phyloP scores from a whole-genome alignment of 1,284 basidiomycete genomes.

The Kwoniella shivajii region DNA sequence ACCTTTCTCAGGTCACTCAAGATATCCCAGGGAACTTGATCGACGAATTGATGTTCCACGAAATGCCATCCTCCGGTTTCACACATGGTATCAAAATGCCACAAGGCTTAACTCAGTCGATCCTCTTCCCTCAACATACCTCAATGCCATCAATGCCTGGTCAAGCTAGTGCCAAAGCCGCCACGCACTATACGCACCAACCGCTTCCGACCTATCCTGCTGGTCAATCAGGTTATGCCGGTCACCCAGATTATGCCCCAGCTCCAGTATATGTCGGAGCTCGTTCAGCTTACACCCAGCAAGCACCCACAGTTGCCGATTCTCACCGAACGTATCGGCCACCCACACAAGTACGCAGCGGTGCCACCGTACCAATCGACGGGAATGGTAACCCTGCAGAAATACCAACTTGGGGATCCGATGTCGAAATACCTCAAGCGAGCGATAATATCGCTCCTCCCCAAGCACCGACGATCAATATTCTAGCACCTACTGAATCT shows the following conservation, averaged over 20 bases:
- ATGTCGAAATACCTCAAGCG: conserved; percentile 41
- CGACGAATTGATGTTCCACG: conserved; percentile 36
- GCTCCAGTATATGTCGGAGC: background rate
- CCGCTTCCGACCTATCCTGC: conserved; percentile 1
- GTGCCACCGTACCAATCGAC: too few relatives aligned
- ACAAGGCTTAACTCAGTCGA: conserved; percentile 7
- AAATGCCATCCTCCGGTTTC: conserved; percentile 21
- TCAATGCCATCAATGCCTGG: conserved; percentile 2
- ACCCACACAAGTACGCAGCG: conserved; percentile 4
- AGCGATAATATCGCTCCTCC: conserved; percentile 26
- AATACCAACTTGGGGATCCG: conserved; percentile 38
- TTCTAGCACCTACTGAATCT: conserved; percentile 48
- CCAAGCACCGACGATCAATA: conserved; percentile 37
- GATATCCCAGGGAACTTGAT: conserved; percentile 28
- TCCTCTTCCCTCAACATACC: conserved; percentile 8
- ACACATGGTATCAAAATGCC: conserved; percentile 10
- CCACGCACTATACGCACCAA: conserved; percentile 8
- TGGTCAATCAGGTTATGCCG: background rate
- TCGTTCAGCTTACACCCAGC: background rate
- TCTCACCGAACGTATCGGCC: background rate
- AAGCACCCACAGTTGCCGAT: background rate
- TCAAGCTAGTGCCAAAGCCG: background rate
- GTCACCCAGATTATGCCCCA: background rate
- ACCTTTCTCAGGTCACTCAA: conserved; percentile 14
- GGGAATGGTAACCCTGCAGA: background rate